phyloP scores from a whole-genome alignment of 139 green algal genomes.

The Edaphochlamys debaryana region DNA sequence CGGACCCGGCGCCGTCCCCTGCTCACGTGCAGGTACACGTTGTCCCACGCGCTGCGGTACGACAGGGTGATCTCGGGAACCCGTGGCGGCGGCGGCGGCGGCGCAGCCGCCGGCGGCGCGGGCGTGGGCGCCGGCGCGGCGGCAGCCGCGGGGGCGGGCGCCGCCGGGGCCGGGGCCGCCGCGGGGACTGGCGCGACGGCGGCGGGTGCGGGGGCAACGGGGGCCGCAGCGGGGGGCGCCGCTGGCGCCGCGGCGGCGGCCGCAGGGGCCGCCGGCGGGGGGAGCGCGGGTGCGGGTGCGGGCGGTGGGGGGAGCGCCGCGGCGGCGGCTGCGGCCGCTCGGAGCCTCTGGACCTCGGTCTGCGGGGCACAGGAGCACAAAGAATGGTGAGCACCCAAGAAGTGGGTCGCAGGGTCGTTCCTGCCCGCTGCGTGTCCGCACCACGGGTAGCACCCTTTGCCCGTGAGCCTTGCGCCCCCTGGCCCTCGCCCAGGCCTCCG shows the following conservation, averaged over 20 bases:
- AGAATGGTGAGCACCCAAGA: no score
- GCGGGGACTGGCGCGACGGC: background rate
- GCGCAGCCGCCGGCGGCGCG: background rate
- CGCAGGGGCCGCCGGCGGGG: background rate
- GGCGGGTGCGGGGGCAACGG: background rate
- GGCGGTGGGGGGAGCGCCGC: background rate
- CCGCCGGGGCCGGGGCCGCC: background rate
- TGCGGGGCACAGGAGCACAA: no score
- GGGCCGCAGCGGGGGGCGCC: background rate
- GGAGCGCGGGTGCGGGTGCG: background rate
- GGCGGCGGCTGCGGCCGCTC: background rate
- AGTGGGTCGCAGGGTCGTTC: no score
- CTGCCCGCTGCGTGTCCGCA: no score
- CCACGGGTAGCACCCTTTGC: no score
- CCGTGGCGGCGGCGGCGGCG: constrained; percentile 13
- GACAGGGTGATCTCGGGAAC: constrained; percentile 7
- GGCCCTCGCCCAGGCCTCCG: no score
- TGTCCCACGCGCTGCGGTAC: constrained; percentile 34
- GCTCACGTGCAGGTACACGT: constrained; percentile 23
- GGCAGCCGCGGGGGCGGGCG: background rate
- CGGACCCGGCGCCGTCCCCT: no score
- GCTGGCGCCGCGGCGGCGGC: background rate
- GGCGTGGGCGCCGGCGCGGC: background rate
- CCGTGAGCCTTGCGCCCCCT: no score
- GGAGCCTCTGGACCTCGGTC: constrained; percentile 7